Evolutionary conservation across 495 filamentous ascomycete species (phyloP), one percentile per base, ranked within the genome.

Genomic region (Hypoxylon crocopeplum): DNA sequence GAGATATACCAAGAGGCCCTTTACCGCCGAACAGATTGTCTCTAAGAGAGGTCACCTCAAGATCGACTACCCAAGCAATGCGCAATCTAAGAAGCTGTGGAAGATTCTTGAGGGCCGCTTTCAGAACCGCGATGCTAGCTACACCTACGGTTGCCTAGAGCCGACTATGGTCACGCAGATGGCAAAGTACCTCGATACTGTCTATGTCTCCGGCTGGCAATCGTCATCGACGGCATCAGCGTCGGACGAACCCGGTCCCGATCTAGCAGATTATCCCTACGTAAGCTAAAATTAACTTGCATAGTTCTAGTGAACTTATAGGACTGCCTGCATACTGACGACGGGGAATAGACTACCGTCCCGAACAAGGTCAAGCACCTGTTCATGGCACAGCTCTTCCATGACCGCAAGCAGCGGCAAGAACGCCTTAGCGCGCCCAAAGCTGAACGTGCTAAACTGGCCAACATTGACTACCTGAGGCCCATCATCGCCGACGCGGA

Each of bases 171-270:
- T 98, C 67, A 97, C 95, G 16, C 94, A 98, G 73, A 98, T 98
- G 94, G 93, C 92, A 66, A 96, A 98, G 75, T 98, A 94, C 75
- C 83, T 98, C 46, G 94, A 98, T 71, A 98, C 95, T 30, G 91
- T 98, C 72, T 98, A 98, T 69, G 92, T 98, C 47, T 97, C 93
- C 30, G 94, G 94, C 59, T 98, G 94, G 94, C 95, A 98, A 76
- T 97, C 90, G 69, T 97, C 93, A 2, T 95, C 92, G 22, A 98
- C 94, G 2, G 94, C 94, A 30, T 97, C 93, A 16, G 85, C 92
- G 1, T 89, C 91, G 7, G 90, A 98, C 64, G 94, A 98, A 76
- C 94, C 94, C 15, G 95, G 93, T 33, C 94, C 94, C 45, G 94
- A 98, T 88, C 85, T 98, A 64, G 94, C 95, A 46, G 94, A 98